Evolutionary conservation across 1,284 basidiomycete genomes (phyloP), one percentile per base, ranked within the genome.

Genomic region (Melampsora medusae): DNA sequence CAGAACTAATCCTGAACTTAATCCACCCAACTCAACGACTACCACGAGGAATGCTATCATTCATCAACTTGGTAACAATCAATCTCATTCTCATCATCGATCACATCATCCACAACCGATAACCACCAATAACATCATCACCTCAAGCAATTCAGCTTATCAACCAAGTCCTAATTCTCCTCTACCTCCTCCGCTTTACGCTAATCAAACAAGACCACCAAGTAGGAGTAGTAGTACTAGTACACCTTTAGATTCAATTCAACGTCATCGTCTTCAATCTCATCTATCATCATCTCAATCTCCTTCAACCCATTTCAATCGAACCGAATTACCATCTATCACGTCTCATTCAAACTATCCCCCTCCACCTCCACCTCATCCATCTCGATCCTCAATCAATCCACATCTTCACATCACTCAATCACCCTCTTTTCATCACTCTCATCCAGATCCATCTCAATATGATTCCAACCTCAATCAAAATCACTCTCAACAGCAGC

Each of bases 1-100:
- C 42, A 42, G 35, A 42, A 42, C 6, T 14, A 42, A 42, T 42
- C 42, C 12, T 42, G 42, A 42, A 62, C 22, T 35, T 46, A 46
- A 28, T 22, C 46, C 60, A 33, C 25, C n/a, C 9, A 48, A 12
- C 46, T 48, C 38, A 25, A 19, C 6, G 19, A 38, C 49, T 25
- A 31, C n/a, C 22, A 46, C 19, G 46, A 59, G 16, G 19, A 22
- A 61, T 31, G 17, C 68, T 16, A 59, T 31, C 53, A 31, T 59
- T 19, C 50, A 19, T 56, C 50, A 25, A 59, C 28, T 59, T 28
- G 64, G 46, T 71, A 61, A 62, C 69, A 71, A 53, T 62, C 69
- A 46, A n/a, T 53, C 56, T 33, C 60, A 61, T 53, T 61, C 59
- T 9, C 59, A 46, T 61, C 46, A 71, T 48, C 38, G 19, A 31